These are phyloP conservation scores for Fusarium stilboides DNA, from an alignment of 2,329 filamentous ascomycete genomes.

Conservation along the genomic window DNA sequence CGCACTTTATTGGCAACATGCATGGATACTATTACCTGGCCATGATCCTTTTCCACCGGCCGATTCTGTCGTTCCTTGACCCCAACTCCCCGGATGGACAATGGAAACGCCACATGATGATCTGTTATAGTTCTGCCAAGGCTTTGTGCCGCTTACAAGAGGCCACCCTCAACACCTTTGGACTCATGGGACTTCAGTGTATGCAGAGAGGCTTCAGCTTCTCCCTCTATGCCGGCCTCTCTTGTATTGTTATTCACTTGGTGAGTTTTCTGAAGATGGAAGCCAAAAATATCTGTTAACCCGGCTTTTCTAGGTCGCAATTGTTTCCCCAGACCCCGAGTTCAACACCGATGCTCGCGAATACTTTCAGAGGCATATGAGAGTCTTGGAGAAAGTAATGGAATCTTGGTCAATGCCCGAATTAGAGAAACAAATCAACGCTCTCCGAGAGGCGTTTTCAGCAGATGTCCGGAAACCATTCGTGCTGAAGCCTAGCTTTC, in stretches of 20 bases:
- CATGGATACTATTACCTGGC: slow-evolving; percentile 91
- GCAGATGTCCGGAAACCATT: slow-evolving; percentile 88
- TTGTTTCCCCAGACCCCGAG: slow-evolving; percentile 93
- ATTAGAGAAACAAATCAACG: slow-evolving; percentile 90
- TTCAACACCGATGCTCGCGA: slow-evolving; percentile 87
- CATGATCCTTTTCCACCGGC: slow-evolving; percentile 88
- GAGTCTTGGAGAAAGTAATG: slow-evolving; percentile 89
- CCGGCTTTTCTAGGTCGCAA: slow-evolving; percentile 75
- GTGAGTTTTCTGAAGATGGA: slow-evolving; percentile 66
- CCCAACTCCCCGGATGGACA: slow-evolving; percentile 77
- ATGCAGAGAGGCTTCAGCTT: slow-evolving; percentile 97
- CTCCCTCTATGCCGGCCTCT: slow-evolving; percentile 91
- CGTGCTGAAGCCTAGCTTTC: slow-evolving; percentile 88
- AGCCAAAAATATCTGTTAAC: slow-evolving; percentile 10
- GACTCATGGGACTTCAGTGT: slow-evolving; percentile 84
- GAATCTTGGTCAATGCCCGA: slow-evolving; percentile 89
- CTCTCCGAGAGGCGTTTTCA: slow-evolving; percentile 91
- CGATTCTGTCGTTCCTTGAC: slow-evolving; percentile 85
- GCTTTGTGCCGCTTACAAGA: slow-evolving; percentile 89
- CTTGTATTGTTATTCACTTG: slow-evolving; percentile 92
- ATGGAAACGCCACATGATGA: slow-evolving; percentile 90
- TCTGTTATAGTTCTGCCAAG: slow-evolving; percentile 89
- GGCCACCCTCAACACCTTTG: slow-evolving; percentile 81
- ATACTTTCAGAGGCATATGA: slow-evolving; percentile 95
- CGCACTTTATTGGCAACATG: slow-evolving; percentile 90